Evolutionary conservation across 495 filamentous ascomycete species (phyloP).

Genomic region (Letharia lupina): DNA sequence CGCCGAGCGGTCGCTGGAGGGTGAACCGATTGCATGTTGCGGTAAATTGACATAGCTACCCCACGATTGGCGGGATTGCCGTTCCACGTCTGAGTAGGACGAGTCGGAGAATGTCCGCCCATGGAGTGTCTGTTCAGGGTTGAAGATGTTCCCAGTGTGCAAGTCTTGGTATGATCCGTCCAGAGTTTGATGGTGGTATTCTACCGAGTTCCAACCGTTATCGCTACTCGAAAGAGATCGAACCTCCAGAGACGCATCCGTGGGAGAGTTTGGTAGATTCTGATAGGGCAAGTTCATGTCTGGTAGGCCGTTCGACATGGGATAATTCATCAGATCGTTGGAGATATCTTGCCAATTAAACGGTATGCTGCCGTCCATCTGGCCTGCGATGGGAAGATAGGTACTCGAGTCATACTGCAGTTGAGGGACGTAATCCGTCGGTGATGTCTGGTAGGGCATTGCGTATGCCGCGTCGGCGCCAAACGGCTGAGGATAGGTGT

Average conservation of each 20-base stretch:
- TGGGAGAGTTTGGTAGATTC: constrained; percentile 55
- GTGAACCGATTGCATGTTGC: constrained; percentile 57
- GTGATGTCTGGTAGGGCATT: constrained; percentile 46
- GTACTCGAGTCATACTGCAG: constrained; percentile 52
- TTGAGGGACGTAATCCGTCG: constrained; percentile 64
- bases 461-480: constrained; percentile 37
- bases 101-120: constrained; percentile 77
- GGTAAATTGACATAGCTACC: constrained; percentile 74
- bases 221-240: constrained; percentile 76
- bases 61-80: constrained; percentile 40
- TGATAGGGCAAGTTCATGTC: constrained; percentile 39
- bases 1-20: constrained; percentile 55
- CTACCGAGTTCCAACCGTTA: constrained; percentile 72
- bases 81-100: constrained; percentile 57
- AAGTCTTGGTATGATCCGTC: constrained; percentile 44
- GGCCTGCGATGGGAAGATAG: constrained; percentile 58
- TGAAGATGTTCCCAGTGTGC: constrained; percentile 61
- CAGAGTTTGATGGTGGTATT: constrained; percentile 48
- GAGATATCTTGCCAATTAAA: constrained; percentile 72
- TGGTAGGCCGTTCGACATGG: constrained; percentile 32
- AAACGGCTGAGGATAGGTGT: constrained; percentile 40
- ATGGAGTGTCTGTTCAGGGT: constrained; percentile 78
- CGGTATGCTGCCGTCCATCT: constrained; percentile 53
- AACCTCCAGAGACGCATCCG: constrained; percentile 73
- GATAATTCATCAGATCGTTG: constrained; percentile 45